Evolutionary conservation across 164 flowering plant species (phyloP), one percentile per base, ranked within the genome.

Genomic region (Echeveria elegans): DNA sequence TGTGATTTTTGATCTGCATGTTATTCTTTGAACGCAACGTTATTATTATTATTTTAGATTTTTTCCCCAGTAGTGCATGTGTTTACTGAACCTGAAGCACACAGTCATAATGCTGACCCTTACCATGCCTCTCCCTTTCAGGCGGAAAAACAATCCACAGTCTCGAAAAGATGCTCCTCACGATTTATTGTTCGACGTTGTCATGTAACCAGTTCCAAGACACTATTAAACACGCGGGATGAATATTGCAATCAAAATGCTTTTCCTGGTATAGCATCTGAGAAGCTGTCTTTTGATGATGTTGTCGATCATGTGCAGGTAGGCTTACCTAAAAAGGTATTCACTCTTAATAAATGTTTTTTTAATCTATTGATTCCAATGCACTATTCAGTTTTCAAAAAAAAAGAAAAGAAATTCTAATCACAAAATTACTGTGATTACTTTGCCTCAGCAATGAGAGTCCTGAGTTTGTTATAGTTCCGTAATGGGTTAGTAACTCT

Each of bases 151-250:
- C 76, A 76, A 70, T 69, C 87, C 69, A 75, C 83, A 10, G 63
- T 32, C 12, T 77, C 77, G 72, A 80, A 77, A 77, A 82, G 76
- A 47, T 76, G 71, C 75, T 79, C 84, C 5, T 68, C 80, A 34
- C 78, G 63, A 16, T 81, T 75, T 75, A 69, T 72, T 58, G 70
- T 84, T 62, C 73, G 74, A 3, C 75, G 62, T 56, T 79, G 76
- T 69, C 73, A 67, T 73, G 34, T 70, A 34, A 73, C 71, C 32
- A 80, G 77, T 30, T 36, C 76, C 74, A 72, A 69, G 68, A 72
- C 29, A 64, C 78, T 76, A 36, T 76, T 74, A 56, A 76, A 68
- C 24, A 69, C 82, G 31, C 72, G 76, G 6, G 29, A 58, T 69
- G 66, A 36, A 52, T 63, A 45, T 28, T 41, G 15, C 7, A 45